Percentiles rank a stretch among this genome's conserved stretches.
Evolutionary conservation across 148 eudicot species (phyloP).

Genomic region (Fagopyrum homotropicum): DNA sequence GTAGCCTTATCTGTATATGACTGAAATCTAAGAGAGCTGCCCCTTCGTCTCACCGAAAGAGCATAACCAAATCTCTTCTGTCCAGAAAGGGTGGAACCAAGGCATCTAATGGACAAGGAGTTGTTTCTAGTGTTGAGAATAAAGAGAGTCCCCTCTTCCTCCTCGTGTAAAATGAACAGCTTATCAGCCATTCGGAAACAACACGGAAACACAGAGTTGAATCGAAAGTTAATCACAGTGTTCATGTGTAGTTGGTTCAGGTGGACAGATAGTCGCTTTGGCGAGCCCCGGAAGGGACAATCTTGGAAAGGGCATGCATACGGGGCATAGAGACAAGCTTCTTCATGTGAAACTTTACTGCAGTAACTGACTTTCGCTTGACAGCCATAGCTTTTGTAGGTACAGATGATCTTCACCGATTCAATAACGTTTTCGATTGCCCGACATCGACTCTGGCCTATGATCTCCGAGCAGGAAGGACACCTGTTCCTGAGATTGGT

Average conservation of each 20-base stretch:
- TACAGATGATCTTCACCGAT: conserved; percentile 28
- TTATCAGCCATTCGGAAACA: conserved; percentile 22
- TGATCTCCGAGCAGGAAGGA: conserved; percentile 15
- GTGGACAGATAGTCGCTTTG: conserved; percentile 28
- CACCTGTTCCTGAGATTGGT: conserved; percentile 16
- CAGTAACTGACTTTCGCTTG: conserved; percentile 21
- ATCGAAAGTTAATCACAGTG: conserved; percentile 30
- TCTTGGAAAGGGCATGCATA: conserved; percentile 42
- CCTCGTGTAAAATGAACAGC: conserved; percentile 45
- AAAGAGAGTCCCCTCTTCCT: conserved; percentile 43
- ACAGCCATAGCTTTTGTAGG: conserved; percentile 29
- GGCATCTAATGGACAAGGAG: conserved; percentile 24
- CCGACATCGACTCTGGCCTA: conserved; percentile 21
- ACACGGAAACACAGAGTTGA: conserved; percentile 23
- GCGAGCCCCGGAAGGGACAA: conserved; percentile 32
- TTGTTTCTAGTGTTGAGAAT: conserved; percentile 28
- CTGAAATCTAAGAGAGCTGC: conserved; percentile 36
- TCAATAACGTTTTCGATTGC: conserved; percentile 27
- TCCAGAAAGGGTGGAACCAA: conserved; percentile 22
- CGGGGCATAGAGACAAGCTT: conserved; percentile 29
- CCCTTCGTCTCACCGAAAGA: conserved; percentile 30
- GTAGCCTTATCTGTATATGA: conserved; percentile 15
- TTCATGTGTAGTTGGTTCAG: conserved; percentile 37
- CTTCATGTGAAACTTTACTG: conserved; percentile 29
- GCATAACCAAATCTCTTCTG: conserved; percentile 32